These are phyloP conservation scores for Diaporthe citriasiana DNA, from an alignment of 2,329 filamentous ascomycete species.

Conservation along the genomic window DNA sequence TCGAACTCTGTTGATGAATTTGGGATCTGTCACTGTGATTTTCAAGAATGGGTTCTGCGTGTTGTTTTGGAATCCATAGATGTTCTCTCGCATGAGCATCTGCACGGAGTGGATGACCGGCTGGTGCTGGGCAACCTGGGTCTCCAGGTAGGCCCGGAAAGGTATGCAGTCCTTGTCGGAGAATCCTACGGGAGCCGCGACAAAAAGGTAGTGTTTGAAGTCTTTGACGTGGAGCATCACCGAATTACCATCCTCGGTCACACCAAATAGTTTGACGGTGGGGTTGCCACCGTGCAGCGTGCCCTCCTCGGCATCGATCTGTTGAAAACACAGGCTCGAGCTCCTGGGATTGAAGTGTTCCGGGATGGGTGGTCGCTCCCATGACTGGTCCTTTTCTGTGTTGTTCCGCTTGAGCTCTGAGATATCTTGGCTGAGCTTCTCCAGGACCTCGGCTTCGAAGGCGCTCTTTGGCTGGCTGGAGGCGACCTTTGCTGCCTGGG, in stretches of 20 bases:
- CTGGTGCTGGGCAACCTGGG: constrained; percentile 79
- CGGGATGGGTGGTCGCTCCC: constrained; percentile 74
- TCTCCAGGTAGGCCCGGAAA: constrained; percentile 86
- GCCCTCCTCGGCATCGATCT: constrained; percentile 95
- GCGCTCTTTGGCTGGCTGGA: constrained; percentile 89
- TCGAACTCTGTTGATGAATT: constrained; percentile 82
- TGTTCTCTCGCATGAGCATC: constrained; percentile 88
- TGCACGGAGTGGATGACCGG: constrained; percentile 84
- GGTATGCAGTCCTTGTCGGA: constrained; percentile 80
- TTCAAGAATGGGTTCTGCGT: constrained; percentile 92
- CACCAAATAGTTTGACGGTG: constrained; percentile 92
- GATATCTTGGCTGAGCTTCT: constrained; percentile 96
- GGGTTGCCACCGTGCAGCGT: constrained; percentile 81
- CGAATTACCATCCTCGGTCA: constrained; percentile 87
- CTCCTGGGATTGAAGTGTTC: constrained; percentile 67
- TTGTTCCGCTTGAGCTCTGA: constrained; percentile 87
- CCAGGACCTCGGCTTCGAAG: constrained; percentile 93
- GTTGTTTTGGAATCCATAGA: constrained; percentile 96
- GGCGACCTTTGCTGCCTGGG: constrained; percentile 74
- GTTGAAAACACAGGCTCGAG: constrained; percentile 88
- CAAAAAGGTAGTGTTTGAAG: constrained; percentile 96
- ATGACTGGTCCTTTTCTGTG: constrained; percentile 92
- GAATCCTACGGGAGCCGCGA: constrained; percentile 89
- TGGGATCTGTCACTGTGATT: constrained; percentile 92
- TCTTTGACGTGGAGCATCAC: constrained; percentile 95